Evolutionary conservation across 2,329 filamentous ascomycete genomes (phyloP).

Genomic region (Aspergillus hiratsukae): DNA sequence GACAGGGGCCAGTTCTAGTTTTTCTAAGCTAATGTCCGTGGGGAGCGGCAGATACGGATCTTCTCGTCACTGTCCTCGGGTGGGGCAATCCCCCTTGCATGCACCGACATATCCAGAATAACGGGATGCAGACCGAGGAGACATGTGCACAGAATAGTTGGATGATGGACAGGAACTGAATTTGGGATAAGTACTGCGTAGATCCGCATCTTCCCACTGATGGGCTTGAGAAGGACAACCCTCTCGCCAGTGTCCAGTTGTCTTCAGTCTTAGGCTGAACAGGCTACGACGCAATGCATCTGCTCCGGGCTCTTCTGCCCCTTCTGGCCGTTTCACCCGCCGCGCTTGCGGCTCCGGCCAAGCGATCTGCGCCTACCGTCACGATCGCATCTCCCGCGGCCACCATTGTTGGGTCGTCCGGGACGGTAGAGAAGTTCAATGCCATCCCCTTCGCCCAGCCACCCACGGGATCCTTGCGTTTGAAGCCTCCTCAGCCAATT

Average conservation of each 20-base stretch:
- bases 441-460: conserved; percentile 72
- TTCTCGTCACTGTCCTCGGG: not conserved
- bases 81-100: not conserved
- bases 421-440: conserved; percentile 61
- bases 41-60: not conserved
- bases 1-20: not conserved
- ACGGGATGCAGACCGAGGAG: not conserved
- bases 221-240: not conserved
- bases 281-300: conserved; percentile 4
- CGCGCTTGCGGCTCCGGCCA: conserved; percentile 18
- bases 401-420: conserved; percentile 44
- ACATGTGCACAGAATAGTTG: not conserved
- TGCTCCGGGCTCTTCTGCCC: conserved; percentile 3
- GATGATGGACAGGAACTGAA: not conserved
- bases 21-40: not conserved
- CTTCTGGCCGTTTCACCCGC: conserved; percentile 8
- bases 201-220: not conserved
- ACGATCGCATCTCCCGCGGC: conserved; percentile 48
- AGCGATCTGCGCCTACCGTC: conserved; percentile 49
- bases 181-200: not conserved
- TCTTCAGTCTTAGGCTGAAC: not conserved
- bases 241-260: not conserved
- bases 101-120: not conserved
- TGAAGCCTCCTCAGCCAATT: conserved; percentile 64
- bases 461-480: conserved; percentile 61